A percentile compares a stretch with the other conserved stretches of the same genome.
Evolutionary conservation across 2,329 filamentous ascomycete genomes (phyloP).

Genomic region (Alternaria burnsii): DNA sequence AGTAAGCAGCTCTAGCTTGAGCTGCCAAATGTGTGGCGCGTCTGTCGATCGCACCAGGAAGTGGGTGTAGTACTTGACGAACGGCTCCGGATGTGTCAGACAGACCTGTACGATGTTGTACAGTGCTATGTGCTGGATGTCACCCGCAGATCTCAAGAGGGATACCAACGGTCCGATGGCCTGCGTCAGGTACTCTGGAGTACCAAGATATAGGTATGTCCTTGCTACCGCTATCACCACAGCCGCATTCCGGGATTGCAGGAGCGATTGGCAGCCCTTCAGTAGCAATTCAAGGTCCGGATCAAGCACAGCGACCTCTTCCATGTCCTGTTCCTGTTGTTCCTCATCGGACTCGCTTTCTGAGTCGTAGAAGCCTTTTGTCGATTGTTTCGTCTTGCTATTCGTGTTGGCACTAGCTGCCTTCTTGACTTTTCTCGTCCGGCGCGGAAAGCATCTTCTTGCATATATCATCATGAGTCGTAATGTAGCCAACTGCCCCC

Average conservation of each 20-base stretch:
- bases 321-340: conserved; percentile 57
- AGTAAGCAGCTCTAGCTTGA: conserved; percentile 91
- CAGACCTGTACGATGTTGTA: conserved; percentile 97
- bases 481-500: conserved; percentile 88
- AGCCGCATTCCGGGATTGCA: conserved; percentile 91
- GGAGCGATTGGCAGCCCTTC: conserved; percentile 79
- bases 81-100: conserved; percentile 76
- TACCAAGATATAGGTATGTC: conserved; percentile 85
- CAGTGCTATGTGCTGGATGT: conserved; percentile 88
- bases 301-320: conserved; percentile 72
- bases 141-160: conserved; percentile 81
- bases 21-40: conserved; percentile 80
- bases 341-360: conserved; percentile 52
- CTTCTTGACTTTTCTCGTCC: conserved; percentile 66
- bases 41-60: conserved; percentile 87
- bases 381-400: conserved; percentile 50
- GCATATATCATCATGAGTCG: conserved; percentile 85
- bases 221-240: conserved; percentile 88
- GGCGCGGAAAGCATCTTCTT: conserved; percentile 83
- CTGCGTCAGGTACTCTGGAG: conserved; percentile 74
- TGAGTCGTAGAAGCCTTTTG: conserved; percentile 80
- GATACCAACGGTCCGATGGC: conserved; percentile 87
- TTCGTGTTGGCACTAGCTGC: conserved; percentile 52
- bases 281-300: conserved; percentile 84
- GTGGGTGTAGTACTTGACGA: conserved; percentile 86